Base-by-base conservation (phyloP, 371 early-diverging fungal genomes). In the Mortierella sp. region DNA sequence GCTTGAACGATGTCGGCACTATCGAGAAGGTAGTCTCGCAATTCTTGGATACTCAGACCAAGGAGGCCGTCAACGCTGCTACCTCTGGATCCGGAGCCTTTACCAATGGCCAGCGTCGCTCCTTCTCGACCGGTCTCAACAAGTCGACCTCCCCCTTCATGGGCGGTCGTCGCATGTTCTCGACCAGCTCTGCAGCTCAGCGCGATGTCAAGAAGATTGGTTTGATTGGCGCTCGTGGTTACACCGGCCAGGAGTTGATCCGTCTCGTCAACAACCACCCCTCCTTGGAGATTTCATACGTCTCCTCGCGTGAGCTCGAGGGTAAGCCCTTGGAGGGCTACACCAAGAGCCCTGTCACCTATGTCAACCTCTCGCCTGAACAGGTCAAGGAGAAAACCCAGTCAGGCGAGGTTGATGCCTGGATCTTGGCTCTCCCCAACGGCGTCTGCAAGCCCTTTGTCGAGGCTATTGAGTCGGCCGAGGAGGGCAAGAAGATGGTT, bases 371-470 rank as follows among this genome's bases (percentile, higher is more conserved):
- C 60, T 91, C 93, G 65, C 94, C 97, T n/a, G 88, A 92, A 21
- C 93, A 96, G 70, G 90, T 96, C 28, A 91, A 91, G 81, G 89
- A 90, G 19, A 86, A 89, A 80, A 86, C 90, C 16, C 90, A 90
- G 81, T 75, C 88, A 80, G 84, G 89, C 9, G 94, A 96, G 80
- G 97, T 98, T 0, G 97, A 97, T 87, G 95, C 94, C 58, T 98
- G 98, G 99, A 94, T 99, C 0, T 88, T 99, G 73, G 99, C 99
- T 48, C 92, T 99, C 74, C 99, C 99, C 50, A 99, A 99, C 89
- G 95, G 95, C 57, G 92, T 98, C 3, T 97, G 97, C 76, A 92
- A 92, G 50, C 98, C 98, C 60, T 98, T 96, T 92, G 98, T 99
- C 19, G 92, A 94, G n/a, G 95, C 95, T 42, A 79, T 97, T 44